phyloP scores from a whole-genome alignment of 495 filamentous ascomycete genomes.

The Aspergillus nanangensis region DNA sequence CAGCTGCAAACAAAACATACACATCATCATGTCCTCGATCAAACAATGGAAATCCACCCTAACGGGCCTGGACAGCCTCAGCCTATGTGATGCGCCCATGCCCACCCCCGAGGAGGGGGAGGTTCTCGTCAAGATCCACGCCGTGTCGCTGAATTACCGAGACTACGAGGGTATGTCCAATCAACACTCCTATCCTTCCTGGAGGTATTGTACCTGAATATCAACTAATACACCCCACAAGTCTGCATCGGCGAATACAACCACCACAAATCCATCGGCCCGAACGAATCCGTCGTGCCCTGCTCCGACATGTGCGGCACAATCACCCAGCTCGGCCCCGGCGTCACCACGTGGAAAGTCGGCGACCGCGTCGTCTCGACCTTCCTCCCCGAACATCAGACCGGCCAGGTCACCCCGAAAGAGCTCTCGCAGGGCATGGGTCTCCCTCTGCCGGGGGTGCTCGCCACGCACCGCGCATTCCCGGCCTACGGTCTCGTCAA shows the following conservation, averaged over 20 bases:
- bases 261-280: constrained; percentile 43
- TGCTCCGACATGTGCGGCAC: constrained; percentile 73
- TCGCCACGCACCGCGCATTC: constrained; percentile 66
- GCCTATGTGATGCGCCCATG: constrained; percentile 32
- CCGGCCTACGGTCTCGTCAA: constrained; percentile 60
- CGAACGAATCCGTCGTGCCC: constrained; percentile 49
- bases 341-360: constrained; percentile 57
- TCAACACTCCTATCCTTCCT: not conserved
- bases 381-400: constrained; percentile 71
- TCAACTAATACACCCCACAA: constrained; percentile 7
- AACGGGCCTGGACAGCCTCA: constrained; percentile 47
- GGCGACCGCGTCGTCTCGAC: constrained; percentile 73
- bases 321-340: constrained; percentile 59
- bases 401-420: constrained; percentile 49
- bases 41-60: constrained; percentile 47
- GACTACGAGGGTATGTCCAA: constrained; percentile 60
- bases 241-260: constrained; percentile 54
- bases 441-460: constrained; percentile 60
- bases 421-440: constrained; percentile 56
- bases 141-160: constrained; percentile 56
- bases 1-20: not conserved
- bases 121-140: constrained; percentile 52
- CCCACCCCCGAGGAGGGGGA: constrained; percentile 41
- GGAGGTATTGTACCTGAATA: not conserved
- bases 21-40: constrained; percentile 20